Base-by-base conservation (phyloP, 2,329 filamentous ascomycete genomes). In the Sporothrix phasma region DNA sequence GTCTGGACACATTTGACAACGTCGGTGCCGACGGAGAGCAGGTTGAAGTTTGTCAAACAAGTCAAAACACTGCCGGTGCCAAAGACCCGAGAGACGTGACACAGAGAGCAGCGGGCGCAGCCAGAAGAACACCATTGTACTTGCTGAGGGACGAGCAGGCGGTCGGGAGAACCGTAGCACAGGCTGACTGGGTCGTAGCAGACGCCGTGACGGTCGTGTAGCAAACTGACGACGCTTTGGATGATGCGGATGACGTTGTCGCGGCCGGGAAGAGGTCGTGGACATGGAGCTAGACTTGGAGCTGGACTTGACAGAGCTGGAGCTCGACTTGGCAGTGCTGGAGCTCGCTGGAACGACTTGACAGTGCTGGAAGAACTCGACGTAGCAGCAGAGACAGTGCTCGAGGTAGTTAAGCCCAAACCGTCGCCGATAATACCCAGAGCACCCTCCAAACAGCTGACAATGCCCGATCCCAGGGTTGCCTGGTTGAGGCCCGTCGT, bases 371-470 rank as follows among this genome's bases (percentile, higher is more conserved):
- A n/a, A n/a, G n/a, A n/a, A n/a, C n/a, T n/a, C n/a, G n/a, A n/a
- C n/a, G n/a, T n/a, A n/a, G n/a, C n/a, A n/a, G n/a, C n/a, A n/a
- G n/a, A n/a, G n/a, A n/a, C n/a, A n/a, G n/a, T n/a, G n/a, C n/a
- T n/a, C n/a, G n/a, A n/a, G n/a, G n/a, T n/a, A n/a, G n/a, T n/a
- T n/a, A n/a, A n/a, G n/a, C n/a, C n/a, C n/a, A n/a, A n/a, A n/a
- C n/a, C n/a, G n/a, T n/a, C n/a, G n/a, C n/a, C n/a, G n/a, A 49
- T 13, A 41, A 67, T 63, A 31, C 5, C 39, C 1, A 68, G 45
- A 2, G 67, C 66, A 3, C 15, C 1, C 1, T 62, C 34, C 31
- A 69, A n/a, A 39, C 68, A 69, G 3, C 8, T 17, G 6, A 68
- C 63, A n/a, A 68, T 65, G 15, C 31, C 29, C 15, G 64, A 39